These are phyloP conservation scores for Wickerhamiella slavikovae DNA, from an alignment of 805 yeast genomes.

Conservation along the genomic window DNA sequence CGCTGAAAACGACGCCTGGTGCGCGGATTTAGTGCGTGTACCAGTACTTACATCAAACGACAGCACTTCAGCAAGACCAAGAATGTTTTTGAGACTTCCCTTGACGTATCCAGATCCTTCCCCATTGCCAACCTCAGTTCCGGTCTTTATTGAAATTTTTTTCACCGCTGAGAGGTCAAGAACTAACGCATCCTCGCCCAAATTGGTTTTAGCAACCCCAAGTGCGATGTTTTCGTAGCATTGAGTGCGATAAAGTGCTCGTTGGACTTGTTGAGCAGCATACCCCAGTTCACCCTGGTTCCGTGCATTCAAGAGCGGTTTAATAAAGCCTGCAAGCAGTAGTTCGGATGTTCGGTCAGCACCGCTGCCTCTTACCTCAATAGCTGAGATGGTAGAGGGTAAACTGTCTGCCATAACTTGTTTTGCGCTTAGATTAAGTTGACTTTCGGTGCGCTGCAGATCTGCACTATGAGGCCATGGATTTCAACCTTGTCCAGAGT, in stretches of 20 bases:
- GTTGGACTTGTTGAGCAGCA: slow-evolving; percentile 15
- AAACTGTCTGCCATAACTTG: not conserved
- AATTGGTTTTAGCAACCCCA: slow-evolving; percentile 5
- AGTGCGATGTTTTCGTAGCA: slow-evolving; percentile 8
- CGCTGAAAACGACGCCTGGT: slow-evolving; percentile 29
- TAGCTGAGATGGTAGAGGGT: slow-evolving; percentile 5
- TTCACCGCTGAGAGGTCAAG: slow-evolving; percentile 23
- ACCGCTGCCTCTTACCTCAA: slow-evolving; percentile 18
- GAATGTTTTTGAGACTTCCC: slow-evolving; percentile 38
- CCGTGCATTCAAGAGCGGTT: slow-evolving; percentile 16
- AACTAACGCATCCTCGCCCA: slow-evolving; percentile 3
- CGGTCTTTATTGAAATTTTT: slow-evolving; percentile 65
- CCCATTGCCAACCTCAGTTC: slow-evolving; percentile 90
- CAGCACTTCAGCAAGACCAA: slow-evolving; percentile 51
- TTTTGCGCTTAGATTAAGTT: too few relatives aligned
- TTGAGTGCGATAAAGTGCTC: slow-evolving; percentile 10
- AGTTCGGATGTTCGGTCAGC: slow-evolving; percentile 12
- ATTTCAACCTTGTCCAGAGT: too few relatives aligned
- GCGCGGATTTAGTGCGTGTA: slow-evolving; percentile 36
- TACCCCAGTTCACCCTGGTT: slow-evolving; percentile 10
- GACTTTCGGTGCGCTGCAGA: not conserved
- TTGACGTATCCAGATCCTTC: slow-evolving; percentile 90
- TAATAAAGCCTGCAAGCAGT: slow-evolving; percentile 15
- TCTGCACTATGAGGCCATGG: not conserved
- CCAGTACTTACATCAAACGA: slow-evolving; percentile 37